Base-by-base conservation (phyloP, 495 filamentous ascomycete species). In the Aspergillus hancockii region DNA sequence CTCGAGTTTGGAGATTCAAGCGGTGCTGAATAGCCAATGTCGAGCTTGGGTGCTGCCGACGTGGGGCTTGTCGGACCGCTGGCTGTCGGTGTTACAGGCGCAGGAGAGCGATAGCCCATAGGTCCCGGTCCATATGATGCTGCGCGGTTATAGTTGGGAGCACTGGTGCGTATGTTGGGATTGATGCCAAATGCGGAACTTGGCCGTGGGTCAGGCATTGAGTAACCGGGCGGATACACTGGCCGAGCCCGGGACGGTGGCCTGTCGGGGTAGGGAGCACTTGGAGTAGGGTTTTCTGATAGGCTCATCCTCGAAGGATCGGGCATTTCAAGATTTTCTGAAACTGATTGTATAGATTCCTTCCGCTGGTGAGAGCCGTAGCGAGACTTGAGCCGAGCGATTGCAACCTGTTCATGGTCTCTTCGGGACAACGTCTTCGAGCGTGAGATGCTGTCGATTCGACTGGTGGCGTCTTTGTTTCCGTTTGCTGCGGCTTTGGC, bases 331-430 rank as follows among this genome's bases (percentile, higher is more conserved):
- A 85, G 68, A 55, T 88, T 78, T 9, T 84, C 80, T 10, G 84
- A 83, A 63, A 89, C 79, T 12, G 74, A 57, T 36, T 77, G 74
- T 62, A 76, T 64, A 22, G 78, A 88, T 19, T 58, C 67, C 51
- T 87, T 81, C 55, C 84, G 83, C 57, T 89, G 84, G 64, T 91
- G 88, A 31, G 93, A 96, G 21, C 91, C 94, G 68, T 98, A 89
- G 64, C 91, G 88, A 2, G 93, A 96, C 72, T 93, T 93, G 76
- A 98, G 97, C 30, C 90, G 85, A 18, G 85, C 84, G 59, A 98
- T 85, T 1, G 95, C 93, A 59, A 95, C 85, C 52, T 91, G 88
- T 69, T 98, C 92, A 71, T 98, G 94, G 67, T 98, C 94, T 67
- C 88, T 85, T 72, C 90, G 90, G 10, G 91, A 93, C 40, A 98